A percentile compares a stretch with the other conserved stretches of the same genome.
Evolutionary conservation across 805 yeast species (phyloP).

Genomic region (Torulaspora franciscae): DNA sequence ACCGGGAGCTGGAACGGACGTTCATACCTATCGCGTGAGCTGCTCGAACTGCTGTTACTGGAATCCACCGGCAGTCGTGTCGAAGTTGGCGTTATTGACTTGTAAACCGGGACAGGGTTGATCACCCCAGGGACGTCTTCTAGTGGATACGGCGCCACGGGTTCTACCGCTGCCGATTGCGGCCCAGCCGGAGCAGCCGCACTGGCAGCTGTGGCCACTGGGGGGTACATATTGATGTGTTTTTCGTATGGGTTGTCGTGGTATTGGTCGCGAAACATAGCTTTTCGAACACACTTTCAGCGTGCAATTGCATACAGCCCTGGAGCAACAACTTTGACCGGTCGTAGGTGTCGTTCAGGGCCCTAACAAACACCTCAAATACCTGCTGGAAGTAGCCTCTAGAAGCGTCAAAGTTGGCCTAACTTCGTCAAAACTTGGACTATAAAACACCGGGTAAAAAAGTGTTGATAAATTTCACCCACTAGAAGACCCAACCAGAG

Average conservation of each 20-base stretch:
- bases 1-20: slow-evolving; percentile 15
- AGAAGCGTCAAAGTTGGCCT: neutral
- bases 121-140: slow-evolving; percentile 20
- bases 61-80: slow-evolving; percentile 2
- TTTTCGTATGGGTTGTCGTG: slow-evolving; percentile 20
- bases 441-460: neutral
- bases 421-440: neutral
- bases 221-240: slow-evolving; percentile 27
- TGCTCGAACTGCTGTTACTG: slow-evolving; percentile 1
- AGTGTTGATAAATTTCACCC: neutral
- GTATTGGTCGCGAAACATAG: slow-evolving; percentile 15
- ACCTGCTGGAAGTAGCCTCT: neutral
- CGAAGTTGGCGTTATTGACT: slow-evolving; percentile 6
- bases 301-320: slow-evolving; percentile 1
- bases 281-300: neutral
- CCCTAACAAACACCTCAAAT: neutral
- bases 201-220: slow-evolving; percentile 1
- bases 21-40: slow-evolving; percentile 14
- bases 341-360: neutral
- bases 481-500: neutral
- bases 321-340: neutral
- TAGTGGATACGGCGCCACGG: slow-evolving; percentile 21
- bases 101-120: slow-evolving; percentile 16
- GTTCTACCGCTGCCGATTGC: slow-evolving; percentile 8
- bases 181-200: slow-evolving; percentile 2